Evolutionary conservation across 768 basidiomycete genomes (phyloP), one percentile per base, ranked within the genome.

Genomic region (Mycena epipterygia): DNA sequence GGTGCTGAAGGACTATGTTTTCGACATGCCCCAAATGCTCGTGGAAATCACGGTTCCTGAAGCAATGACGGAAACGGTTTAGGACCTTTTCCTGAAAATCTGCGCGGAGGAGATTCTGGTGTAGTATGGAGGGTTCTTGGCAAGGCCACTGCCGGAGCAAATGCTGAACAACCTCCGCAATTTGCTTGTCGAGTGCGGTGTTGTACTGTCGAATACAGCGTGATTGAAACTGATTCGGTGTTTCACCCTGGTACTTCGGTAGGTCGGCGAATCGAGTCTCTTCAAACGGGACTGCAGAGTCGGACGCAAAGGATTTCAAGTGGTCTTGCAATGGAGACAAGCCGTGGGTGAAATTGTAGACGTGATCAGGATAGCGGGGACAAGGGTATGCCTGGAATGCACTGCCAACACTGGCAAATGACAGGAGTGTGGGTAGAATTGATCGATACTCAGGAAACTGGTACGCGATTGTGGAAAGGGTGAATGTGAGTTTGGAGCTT

Each of bases 401-500:
- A 21, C 42, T 51, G 48, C 60, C 60, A 13, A 62, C 60, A 39
- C 48, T 62, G n/a, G 60, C 60, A 62, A 62, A 62, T 27, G 48
- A 49, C 39, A 62, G 25, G 14, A 62, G 35, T 13, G 60, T 62
- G 17, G 60, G 60, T 21, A 62, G 46, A 51, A 62, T 35, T 8
- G 30, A 16, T 25, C 60, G 60, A 62, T 62, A 62, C 33, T 49
- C 60, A 23, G 44, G 60, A 25, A 62, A 25, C 32, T 61, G 60
- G 25, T 61, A 61, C 29, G 60, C 44, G 33, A 61, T 61, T n/a
- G 44, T 23, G n/a, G 60, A 29, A 35, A 61, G 60, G 17, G 60
- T 61, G 59, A 61, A 61, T 11, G 60, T 61, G 60, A 61, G 60
- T 46, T 61, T 61, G 33, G 60, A 61, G 44, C 60, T 61, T n/a